Percentiles rank a stretch among this genome's conserved stretches.
phyloP scores from a whole-genome alignment of 169 alveolate species.

The Babesia caballi region DNA sequence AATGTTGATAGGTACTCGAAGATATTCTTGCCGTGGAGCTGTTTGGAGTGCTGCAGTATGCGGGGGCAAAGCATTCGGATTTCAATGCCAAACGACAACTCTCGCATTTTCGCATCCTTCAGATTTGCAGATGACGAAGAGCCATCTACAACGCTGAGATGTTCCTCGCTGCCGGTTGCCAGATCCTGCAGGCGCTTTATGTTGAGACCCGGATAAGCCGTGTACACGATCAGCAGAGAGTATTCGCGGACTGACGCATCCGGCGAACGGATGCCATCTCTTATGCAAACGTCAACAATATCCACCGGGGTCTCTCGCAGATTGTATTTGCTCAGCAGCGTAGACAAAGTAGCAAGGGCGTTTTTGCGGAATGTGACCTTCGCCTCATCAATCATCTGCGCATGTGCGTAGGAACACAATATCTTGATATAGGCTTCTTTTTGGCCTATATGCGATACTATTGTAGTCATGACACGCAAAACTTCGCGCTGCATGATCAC shows the following conservation, averaged over 20 bases:
- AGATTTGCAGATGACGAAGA: not conserved
- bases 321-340: constrained; percentile 26
- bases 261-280: constrained; percentile 29
- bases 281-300: constrained; percentile 10
- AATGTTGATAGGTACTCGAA: constrained; percentile 34
- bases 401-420: constrained; percentile 17
- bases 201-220: constrained; percentile 10
- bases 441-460: constrained; percentile 6
- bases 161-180: constrained; percentile 22
- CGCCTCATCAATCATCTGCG: constrained; percentile 19
- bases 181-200: constrained; percentile 30
- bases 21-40: constrained; percentile 31
- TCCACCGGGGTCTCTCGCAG: not conserved
- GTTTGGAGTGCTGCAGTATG: constrained; percentile 43
- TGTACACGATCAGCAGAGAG: constrained; percentile 3
- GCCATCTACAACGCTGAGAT: not conserved
- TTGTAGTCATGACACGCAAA: not conserved
- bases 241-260: constrained; percentile 36
- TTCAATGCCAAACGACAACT: constrained; percentile 39
- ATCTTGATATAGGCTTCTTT: not conserved
- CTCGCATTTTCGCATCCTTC: not conserved
- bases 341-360: constrained; percentile 24
- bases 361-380: constrained; percentile 10
- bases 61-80: constrained; percentile 48
- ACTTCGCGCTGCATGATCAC: constrained; percentile 47